Percentiles rank a stretch among this genome's conserved stretches.
These are phyloP conservation scores for Claviceps digitariae DNA, from an alignment of 2,329 filamentous ascomycete genomes.

Conservation along the genomic window DNA sequence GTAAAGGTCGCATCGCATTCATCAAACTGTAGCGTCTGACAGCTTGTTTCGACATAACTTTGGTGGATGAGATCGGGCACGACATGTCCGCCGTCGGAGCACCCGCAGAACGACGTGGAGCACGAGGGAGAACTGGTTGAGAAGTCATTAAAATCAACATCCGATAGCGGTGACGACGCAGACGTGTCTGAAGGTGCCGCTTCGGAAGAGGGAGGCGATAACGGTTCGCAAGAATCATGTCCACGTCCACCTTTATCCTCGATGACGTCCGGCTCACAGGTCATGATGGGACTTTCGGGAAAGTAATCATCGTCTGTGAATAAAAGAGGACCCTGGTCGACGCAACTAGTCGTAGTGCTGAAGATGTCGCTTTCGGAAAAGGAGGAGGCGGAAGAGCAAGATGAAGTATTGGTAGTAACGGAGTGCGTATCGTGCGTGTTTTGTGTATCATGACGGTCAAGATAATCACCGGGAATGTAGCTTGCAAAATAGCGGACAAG, in stretches of 20 bases:
- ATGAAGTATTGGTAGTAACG: slow-evolving; percentile 16
- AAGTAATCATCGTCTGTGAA: slow-evolving; percentile 28
- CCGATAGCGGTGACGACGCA: slow-evolving; percentile 21
- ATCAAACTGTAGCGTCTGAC: slow-evolving; percentile 32
- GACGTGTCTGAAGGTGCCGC: slow-evolving; percentile 33
- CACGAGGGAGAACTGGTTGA: slow-evolving; percentile 29
- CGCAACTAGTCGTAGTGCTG: slow-evolving; percentile 26
- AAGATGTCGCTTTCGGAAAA: slow-evolving; percentile 24
- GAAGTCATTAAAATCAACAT: slow-evolving; percentile 18
- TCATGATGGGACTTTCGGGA: slow-evolving; percentile 23
- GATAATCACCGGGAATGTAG: slow-evolving; percentile 39
- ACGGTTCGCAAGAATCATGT: slow-evolving; percentile 12
- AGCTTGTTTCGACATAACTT: slow-evolving; percentile 22
- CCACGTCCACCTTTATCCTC: slow-evolving; percentile 12
- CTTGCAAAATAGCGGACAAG: slow-evolving; percentile 47
- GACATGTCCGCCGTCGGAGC: slow-evolving; percentile 28
- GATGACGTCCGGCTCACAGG: slow-evolving; percentile 28
- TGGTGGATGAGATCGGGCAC: slow-evolving; percentile 17
- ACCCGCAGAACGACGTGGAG: slow-evolving; percentile 38
- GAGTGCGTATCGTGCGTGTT: slow-evolving; percentile 17
- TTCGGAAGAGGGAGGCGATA: slow-evolving; percentile 34
- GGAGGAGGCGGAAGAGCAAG: slow-evolving; percentile 24
- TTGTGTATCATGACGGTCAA: slow-evolving; percentile 23
- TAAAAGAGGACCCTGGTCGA: slow-evolving; percentile 21
- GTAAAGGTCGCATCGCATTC: slow-evolving; percentile 29